Percentiles rank a stretch among this genome's conserved stretches.
Conservation (phyloP, 805 yeast genomes). For the Suhomyces canberraensis region DNA sequence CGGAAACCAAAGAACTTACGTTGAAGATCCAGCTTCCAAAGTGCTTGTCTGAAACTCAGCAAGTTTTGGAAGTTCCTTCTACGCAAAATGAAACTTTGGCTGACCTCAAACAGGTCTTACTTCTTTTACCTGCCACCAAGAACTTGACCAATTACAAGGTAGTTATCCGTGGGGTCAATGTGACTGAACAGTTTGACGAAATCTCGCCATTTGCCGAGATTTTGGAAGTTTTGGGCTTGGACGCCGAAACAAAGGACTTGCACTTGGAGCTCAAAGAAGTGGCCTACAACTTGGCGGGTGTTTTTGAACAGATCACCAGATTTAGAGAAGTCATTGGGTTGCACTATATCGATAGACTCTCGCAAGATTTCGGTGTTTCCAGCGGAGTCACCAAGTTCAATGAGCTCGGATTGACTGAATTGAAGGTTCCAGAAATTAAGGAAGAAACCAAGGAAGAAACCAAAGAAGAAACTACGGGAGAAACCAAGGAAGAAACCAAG, state of each 20-base stretch:
- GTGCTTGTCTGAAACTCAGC: constrained; percentile 16
- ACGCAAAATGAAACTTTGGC: constrained; percentile 46
- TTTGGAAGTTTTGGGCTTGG: constrained; percentile 17
- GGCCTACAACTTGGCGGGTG: constrained; percentile 58
- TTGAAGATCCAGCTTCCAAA: constrained; percentile 20
- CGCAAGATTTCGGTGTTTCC: constrained; percentile 38
- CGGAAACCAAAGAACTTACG: constrained; percentile 15
- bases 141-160: constrained; percentile 62
- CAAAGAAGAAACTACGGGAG: constrained; percentile 10
- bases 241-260: constrained; percentile 27
- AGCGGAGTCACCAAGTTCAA: constrained; percentile 53
- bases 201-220: constrained; percentile 20
- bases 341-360: constrained; percentile 42
- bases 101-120: constrained; percentile 57
- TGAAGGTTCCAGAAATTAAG: constrained; percentile 16
- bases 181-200: constrained; percentile 26
- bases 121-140: constrained; percentile 53
- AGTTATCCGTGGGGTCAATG: constrained; percentile 29
- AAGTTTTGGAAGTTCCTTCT: constrained; percentile 28
- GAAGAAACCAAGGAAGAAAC: constrained; percentile 13
- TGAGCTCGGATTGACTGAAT: constrained; percentile 36
- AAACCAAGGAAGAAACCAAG: constrained; percentile 7
- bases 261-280: constrained; percentile 47
- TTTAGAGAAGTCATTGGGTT: constrained; percentile 61
- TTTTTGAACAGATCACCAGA: constrained; percentile 59